phyloP scores from a whole-genome alignment of 1,139 yeast genomes.

The Suhomyces chickasaworum region DNA sequence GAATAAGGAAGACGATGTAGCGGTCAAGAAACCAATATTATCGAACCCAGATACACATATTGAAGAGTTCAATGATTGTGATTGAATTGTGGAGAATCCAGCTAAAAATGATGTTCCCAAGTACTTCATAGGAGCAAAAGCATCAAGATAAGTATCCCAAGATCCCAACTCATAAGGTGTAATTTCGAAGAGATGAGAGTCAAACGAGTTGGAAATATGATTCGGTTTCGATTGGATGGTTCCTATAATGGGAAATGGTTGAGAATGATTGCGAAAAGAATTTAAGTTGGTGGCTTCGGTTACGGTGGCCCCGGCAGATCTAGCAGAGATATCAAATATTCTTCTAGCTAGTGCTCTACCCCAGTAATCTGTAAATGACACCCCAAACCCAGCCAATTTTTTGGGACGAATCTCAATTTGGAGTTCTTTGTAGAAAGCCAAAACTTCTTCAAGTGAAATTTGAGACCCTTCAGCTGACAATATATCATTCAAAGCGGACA shows the following conservation, averaged over 20 bases:
- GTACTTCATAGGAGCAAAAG: slow-evolving; percentile 55
- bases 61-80: slow-evolving; percentile 26
- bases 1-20: slow-evolving; percentile 72
- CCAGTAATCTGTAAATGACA: slow-evolving; percentile 69
- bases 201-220: slow-evolving; percentile 21
- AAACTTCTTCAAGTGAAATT: slow-evolving; percentile 29
- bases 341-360: slow-evolving; percentile 59
- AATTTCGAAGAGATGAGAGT: slow-evolving; percentile 51
- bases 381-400: slow-evolving; percentile 52
- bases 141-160: slow-evolving; percentile 55
- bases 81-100: slow-evolving; percentile 25
- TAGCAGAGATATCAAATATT: slow-evolving; percentile 40
- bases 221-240: slow-evolving; percentile 37
- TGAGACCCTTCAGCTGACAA: background rate
- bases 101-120: slow-evolving; percentile 54
- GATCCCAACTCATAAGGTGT: slow-evolving; percentile 73
- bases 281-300: slow-evolving; percentile 30
- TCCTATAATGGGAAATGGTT: slow-evolving; percentile 47
- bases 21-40: slow-evolving; percentile 71
- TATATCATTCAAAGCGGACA: background rate
- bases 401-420: slow-evolving; percentile 55
- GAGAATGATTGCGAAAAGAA: slow-evolving; percentile 33
- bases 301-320: slow-evolving; percentile 42
- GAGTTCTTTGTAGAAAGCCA: slow-evolving; percentile 52
- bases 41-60: slow-evolving; percentile 63